These are phyloP conservation scores for Albifimbria verrucaria DNA, from an alignment of 2,329 filamentous ascomycete species.

Conservation along the genomic window DNA sequence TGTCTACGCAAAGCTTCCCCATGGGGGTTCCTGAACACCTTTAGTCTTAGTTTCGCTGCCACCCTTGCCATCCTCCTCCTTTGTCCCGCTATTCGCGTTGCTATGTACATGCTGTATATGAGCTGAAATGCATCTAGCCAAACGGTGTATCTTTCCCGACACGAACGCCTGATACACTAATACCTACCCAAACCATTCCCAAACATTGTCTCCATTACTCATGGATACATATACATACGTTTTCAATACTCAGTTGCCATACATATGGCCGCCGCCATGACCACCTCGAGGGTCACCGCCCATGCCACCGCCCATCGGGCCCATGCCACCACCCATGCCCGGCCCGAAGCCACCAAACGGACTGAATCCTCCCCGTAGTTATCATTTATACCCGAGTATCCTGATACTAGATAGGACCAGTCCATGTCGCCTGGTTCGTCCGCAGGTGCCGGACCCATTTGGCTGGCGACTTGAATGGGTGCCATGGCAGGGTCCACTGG, in stretches of 20 bases:
- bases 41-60: no score
- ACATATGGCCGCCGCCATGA: constrained; percentile 22
- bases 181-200: neutral
- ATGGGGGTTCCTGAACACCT: no score
- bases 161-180: neutral
- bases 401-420: constrained; percentile 45
- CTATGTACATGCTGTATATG: no score
- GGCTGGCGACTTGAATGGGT: neutral
- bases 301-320: constrained; percentile 8
- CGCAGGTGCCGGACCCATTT: constrained; percentile 9
- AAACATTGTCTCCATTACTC: neutral
- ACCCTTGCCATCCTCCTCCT: no score
- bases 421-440: constrained; percentile 40
- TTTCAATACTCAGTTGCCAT: constrained; percentile 17
- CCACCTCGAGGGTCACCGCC: no score
- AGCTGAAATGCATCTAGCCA: no score
- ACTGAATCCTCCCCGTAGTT: constrained; percentile 24
- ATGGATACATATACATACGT: neutral
- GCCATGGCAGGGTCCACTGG: constrained; percentile 17
- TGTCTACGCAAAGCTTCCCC: no score
- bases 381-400: constrained; percentile 33
- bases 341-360: constrained; percentile 18
- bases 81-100: no score
- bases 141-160: neutral
- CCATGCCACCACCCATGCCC: constrained; percentile 7